A percentile compares a stretch with the other conserved stretches of the same genome.
Conservation (phyloP, 2,329 filamentous ascomycete species). For the Drechslerella dactyloides region DNA sequence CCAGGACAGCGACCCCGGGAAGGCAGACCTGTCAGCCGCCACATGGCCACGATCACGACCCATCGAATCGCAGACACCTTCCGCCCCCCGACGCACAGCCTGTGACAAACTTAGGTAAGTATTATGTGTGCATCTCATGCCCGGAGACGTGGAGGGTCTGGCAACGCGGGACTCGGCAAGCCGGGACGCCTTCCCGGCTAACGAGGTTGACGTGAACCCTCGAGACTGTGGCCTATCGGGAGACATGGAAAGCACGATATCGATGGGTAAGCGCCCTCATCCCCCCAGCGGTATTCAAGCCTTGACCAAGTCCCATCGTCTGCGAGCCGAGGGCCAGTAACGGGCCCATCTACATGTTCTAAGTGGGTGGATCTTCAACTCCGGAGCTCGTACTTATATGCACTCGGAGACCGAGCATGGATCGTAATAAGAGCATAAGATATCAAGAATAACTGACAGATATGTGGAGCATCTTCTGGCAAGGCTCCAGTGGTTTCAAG, state of each 20-base stretch:
- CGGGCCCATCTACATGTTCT: conserved; percentile 2
- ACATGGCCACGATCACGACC: neutral
- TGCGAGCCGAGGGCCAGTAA: conserved; percentile 16
- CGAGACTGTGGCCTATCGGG: conserved; percentile 21
- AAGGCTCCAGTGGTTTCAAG: conserved; percentile 30
- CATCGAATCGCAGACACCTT: neutral
- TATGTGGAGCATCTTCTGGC: conserved; percentile 29
- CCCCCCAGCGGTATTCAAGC: conserved; percentile 14
- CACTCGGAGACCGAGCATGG: conserved; percentile 14
- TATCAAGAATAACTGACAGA: conserved; percentile 11
- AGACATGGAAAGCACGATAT: conserved; percentile 6
- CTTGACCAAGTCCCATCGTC: conserved; percentile 10
- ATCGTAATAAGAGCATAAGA: conserved; percentile 26
- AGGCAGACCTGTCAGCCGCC: too few species aligned
- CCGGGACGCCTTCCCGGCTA: conserved; percentile 50
- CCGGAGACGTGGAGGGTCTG: conserved; percentile 21
- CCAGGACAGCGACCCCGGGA: too few species aligned
- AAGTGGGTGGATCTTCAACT: conserved; percentile 37
- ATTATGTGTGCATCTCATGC: conserved; percentile 46
- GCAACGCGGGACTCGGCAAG: conserved; percentile 50
- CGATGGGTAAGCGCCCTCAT: conserved; percentile 28
- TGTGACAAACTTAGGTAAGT: conserved; percentile 39
- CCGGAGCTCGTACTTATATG: conserved; percentile 40
- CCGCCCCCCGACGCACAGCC: conserved; percentile 28
- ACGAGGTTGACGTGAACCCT: conserved; percentile 27